phyloP scores from a whole-genome alignment of 495 filamentous ascomycete species.

The Copromyces sp. region DNA sequence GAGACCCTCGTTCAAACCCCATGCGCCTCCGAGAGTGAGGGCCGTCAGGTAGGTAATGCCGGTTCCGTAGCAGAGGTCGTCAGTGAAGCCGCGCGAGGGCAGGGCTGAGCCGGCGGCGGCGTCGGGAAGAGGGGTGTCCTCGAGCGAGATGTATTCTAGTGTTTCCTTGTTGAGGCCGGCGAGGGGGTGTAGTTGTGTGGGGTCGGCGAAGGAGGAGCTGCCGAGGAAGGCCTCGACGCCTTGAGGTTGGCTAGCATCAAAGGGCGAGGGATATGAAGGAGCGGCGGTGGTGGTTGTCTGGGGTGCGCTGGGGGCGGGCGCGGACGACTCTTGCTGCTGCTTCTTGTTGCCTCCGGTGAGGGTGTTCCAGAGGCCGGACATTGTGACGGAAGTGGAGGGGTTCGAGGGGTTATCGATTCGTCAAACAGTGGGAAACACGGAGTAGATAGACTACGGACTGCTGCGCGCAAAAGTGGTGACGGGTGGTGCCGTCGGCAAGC shows the following conservation, averaged over 20 bases:
- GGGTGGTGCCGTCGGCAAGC: constrained; percentile 1
- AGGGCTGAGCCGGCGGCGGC: constrained; percentile 81
- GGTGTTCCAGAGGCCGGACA: constrained; percentile 75
- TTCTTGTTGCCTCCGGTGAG: constrained; percentile 63
- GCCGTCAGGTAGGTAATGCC: constrained; percentile 85
- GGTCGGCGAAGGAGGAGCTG: constrained; percentile 62
- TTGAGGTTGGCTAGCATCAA: constrained; percentile 58
- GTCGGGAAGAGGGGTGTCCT: constrained; percentile 80
- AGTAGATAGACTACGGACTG: not conserved
- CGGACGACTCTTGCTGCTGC: constrained; percentile 11
- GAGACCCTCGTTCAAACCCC: constrained; percentile 84
- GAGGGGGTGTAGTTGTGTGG: constrained; percentile 81
- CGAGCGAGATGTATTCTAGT: constrained; percentile 86
- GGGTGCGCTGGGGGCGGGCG: constrained; percentile 12
- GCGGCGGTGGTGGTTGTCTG: constrained; percentile 25
- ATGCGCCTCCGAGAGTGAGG: constrained; percentile 76
- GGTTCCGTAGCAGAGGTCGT: constrained; percentile 96
- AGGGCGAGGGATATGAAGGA: constrained; percentile 46
- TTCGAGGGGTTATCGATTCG: not conserved
- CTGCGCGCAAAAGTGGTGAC: not conserved
- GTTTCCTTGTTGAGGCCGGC: constrained; percentile 85
- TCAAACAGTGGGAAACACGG: not conserved
- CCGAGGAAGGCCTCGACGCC: constrained; percentile 77
- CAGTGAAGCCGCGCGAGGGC: constrained; percentile 91
- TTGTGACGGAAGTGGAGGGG: constrained; percentile 20